phyloP scores from a whole-genome alignment of 2,329 filamentous ascomycete species.

The Xylariomycetidae sp. region DNA sequence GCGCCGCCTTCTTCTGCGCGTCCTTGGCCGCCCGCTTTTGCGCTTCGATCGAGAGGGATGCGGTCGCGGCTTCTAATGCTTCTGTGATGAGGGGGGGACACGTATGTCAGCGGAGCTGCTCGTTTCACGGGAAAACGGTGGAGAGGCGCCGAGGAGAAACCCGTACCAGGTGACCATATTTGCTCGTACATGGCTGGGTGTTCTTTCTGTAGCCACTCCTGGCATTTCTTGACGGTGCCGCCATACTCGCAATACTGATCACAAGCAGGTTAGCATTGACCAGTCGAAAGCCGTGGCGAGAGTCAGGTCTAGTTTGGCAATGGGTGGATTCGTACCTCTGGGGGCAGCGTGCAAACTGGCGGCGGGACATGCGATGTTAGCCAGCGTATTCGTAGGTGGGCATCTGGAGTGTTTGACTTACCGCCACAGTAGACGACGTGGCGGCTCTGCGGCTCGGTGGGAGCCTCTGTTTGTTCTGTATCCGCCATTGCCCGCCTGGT shows the following conservation, averaged over 20 bases:
- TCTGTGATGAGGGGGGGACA: constrained; percentile 43
- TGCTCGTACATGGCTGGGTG: constrained; percentile 67
- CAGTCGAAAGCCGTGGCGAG: background rate
- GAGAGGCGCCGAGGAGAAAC: constrained; percentile 1
- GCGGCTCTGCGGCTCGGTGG: constrained; percentile 43
- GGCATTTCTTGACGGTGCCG: constrained; percentile 91
- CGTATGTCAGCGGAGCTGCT: background rate
- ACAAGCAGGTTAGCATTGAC: too few species aligned
- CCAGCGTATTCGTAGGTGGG: constrained; percentile 2
- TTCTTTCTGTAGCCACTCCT: constrained; percentile 82
- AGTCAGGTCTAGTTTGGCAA: background rate
- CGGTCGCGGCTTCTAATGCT: constrained; percentile 76
- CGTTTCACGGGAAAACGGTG: background rate
- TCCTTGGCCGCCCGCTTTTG: constrained; percentile 95
- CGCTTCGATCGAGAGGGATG: constrained; percentile 80
- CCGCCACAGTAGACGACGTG: constrained; percentile 53
- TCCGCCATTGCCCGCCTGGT: constrained; percentile 47
- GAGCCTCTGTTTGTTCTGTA: constrained; percentile 38
- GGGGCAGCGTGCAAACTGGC: constrained; percentile 58
- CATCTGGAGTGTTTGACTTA: constrained; percentile 30
- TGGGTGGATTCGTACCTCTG: constrained; percentile 44
- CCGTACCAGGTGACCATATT: constrained; percentile 79
- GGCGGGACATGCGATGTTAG: constrained; percentile 4
- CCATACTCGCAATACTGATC: constrained; percentile 96
- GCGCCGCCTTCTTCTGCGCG: constrained; percentile 92